A percentile compares a stretch with the other conserved stretches of the same genome.
phyloP scores from a whole-genome alignment of 192 early-diverging fungal genomes.

The Borealophlyctis nickersoniae region DNA sequence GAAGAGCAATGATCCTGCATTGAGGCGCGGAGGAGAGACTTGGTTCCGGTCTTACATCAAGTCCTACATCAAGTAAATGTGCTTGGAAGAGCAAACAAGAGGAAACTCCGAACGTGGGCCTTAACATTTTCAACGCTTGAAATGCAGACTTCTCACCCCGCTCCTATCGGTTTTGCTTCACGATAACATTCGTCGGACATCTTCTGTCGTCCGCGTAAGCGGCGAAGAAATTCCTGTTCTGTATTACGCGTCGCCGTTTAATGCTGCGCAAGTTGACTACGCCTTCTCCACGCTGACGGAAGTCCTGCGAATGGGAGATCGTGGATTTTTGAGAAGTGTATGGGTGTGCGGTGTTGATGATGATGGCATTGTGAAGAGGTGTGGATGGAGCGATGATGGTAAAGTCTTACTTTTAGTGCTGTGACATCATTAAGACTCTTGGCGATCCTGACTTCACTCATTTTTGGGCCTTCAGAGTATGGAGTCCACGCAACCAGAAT shows the following conservation, averaged over 20 bases:
- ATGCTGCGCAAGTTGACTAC: slow-evolving; percentile 67
- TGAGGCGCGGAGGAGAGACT: slow-evolving; percentile 61
- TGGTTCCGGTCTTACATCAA: slow-evolving; percentile 69
- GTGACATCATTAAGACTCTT: no score
- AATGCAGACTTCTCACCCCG: slow-evolving; percentile 59
- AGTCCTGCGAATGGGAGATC: slow-evolving; percentile 53
- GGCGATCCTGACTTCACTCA: no score
- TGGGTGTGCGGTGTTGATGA: slow-evolving; percentile 23
- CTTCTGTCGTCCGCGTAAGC: slow-evolving; percentile 1
- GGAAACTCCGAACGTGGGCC: slow-evolving; percentile 3
- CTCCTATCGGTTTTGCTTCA: slow-evolving; percentile 40
- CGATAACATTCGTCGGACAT: slow-evolving; percentile 21
- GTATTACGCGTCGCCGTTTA: slow-evolving; percentile 58
- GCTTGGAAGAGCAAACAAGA: slow-evolving; percentile 7
- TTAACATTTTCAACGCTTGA: no score
- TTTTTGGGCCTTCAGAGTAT: no score
- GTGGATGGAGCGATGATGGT: slow-evolving; percentile 1
- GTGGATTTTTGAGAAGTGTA: slow-evolving; percentile 48
- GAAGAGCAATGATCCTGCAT: slow-evolving; percentile 46
- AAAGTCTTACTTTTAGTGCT: no score
- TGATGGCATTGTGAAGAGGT: background rate
- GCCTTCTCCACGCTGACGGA: slow-evolving; percentile 53
- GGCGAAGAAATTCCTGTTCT: slow-evolving; percentile 31
- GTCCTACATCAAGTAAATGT: slow-evolving; percentile 50
- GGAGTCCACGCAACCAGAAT: background rate